Evolutionary conservation across 805 yeast genomes (phyloP).

Genomic region (Scheffersomyces amazonensis): DNA sequence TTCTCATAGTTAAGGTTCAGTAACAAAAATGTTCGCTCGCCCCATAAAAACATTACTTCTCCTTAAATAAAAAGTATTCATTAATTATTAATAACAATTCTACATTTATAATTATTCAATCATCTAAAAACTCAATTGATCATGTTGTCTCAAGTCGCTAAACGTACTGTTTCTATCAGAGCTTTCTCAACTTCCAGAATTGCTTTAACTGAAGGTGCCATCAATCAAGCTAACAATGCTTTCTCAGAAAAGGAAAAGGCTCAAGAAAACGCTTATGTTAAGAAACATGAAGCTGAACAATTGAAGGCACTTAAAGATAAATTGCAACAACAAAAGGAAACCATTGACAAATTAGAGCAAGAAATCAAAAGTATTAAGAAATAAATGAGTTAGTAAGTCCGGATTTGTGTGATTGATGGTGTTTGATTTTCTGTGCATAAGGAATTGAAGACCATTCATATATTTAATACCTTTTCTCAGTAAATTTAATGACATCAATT

Average conservation of each 20-base stretch:
- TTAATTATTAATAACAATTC: no score
- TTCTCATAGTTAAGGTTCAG: no score
- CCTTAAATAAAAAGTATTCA: no score
- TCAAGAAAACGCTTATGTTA: constrained; percentile 80
- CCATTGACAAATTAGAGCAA: constrained; percentile 46
- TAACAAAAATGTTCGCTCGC: no score
- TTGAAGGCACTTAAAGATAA: constrained; percentile 72
- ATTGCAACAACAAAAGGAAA: constrained; percentile 70
- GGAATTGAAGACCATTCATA: no score
- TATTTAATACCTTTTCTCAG: no score
- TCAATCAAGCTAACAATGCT: constrained; percentile 22
- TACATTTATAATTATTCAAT: no score
- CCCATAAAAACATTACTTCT: no score
- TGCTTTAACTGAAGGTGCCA: constrained; percentile 22
- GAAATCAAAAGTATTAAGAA: constrained; percentile 53
- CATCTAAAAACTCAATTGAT: not conserved
- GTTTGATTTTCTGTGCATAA: no score
- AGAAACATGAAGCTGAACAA: constrained; percentile 88
- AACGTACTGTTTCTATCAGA: constrained; percentile 24
- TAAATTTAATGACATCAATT: no score
- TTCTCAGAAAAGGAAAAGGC: constrained; percentile 86
- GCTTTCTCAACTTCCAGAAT: constrained; percentile 27
- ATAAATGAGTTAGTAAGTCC: no score
- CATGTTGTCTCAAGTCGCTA: constrained; percentile 24
- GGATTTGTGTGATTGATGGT: no score